phyloP scores from a whole-genome alignment of 2,329 filamentous ascomycete species.

The Penicillium sp. region DNA sequence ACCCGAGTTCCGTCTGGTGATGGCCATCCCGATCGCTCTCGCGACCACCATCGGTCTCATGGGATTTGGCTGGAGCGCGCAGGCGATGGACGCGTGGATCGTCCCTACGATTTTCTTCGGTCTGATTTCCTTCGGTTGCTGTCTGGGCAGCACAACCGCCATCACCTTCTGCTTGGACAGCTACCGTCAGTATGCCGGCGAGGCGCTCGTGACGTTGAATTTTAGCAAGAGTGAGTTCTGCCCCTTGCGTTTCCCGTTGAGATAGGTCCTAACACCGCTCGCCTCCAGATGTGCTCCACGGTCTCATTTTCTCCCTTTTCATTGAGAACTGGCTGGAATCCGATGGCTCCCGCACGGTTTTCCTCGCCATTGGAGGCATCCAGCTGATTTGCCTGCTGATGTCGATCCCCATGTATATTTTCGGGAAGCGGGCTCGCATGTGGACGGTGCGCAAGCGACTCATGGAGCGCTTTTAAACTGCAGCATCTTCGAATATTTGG shows the following conservation, averaged over 20 bases:
- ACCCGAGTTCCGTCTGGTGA: slow-evolving; percentile 85
- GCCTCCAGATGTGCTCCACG: slow-evolving; percentile 70
- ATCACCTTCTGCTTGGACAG: slow-evolving; percentile 95
- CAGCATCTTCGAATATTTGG: no score
- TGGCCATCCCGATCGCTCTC: slow-evolving; percentile 76
- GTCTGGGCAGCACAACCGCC: slow-evolving; percentile 80
- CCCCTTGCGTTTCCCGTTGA: neutral
- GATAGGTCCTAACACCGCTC: slow-evolving; percentile 11
- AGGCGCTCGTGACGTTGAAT: slow-evolving; percentile 90
- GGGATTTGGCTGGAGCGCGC: slow-evolving; percentile 91
- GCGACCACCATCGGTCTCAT: slow-evolving; percentile 82
- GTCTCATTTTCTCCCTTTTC: slow-evolving; percentile 83
- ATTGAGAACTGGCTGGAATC: slow-evolving; percentile 77
- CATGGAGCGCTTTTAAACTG: slow-evolving; percentile 69
- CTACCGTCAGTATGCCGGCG: slow-evolving; percentile 88
- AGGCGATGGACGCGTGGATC: slow-evolving; percentile 75
- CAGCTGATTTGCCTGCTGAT: slow-evolving; percentile 71
- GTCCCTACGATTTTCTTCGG: slow-evolving; percentile 94
- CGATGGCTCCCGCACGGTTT: slow-evolving; percentile 74
- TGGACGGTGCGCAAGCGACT: slow-evolving; percentile 86
- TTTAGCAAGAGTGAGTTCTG: slow-evolving; percentile 71
- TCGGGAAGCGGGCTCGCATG: slow-evolving; percentile 84
- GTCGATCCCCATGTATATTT: slow-evolving; percentile 91
- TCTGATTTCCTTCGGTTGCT: slow-evolving; percentile 86
- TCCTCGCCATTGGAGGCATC: slow-evolving; percentile 78